Evolutionary conservation across 768 basidiomycete genomes (phyloP).

Genomic region (Clavulina sp.): DNA sequence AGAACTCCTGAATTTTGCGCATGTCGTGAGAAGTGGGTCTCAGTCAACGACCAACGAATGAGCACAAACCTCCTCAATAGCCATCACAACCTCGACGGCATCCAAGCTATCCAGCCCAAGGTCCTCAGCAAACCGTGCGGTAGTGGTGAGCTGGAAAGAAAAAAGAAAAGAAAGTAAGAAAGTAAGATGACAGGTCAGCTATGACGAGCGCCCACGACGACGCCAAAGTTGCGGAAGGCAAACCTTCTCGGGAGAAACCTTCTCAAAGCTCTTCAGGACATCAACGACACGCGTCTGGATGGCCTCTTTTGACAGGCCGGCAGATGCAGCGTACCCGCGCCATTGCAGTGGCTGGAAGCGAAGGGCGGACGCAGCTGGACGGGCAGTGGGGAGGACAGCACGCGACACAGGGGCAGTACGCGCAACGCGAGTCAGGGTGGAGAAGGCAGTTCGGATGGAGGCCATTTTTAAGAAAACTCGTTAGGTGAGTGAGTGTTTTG

Average conservation of each 20-base stretch:
- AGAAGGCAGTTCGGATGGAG: constrained; percentile 1
- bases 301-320: constrained; percentile 43
- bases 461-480: constrained; percentile 6
- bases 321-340: constrained; percentile 40
- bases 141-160: constrained; percentile 37
- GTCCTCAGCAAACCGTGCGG: constrained; percentile 59
- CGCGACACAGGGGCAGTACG: too few species aligned
- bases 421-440: too few species aligned
- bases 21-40: background rate
- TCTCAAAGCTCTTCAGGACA: constrained; percentile 77
- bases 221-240: constrained; percentile 13
- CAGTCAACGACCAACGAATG: background rate
- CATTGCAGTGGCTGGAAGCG: constrained; percentile 1
- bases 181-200: constrained; percentile 6
- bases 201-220: background rate
- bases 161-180: background rate
- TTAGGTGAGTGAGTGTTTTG: background rate
- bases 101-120: constrained; percentile 91
- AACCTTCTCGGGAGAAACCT: constrained; percentile 63
- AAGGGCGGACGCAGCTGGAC: background rate
- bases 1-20: constrained; percentile 81
- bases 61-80: constrained; percentile 68
- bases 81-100: constrained; percentile 96
- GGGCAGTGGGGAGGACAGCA: constrained; percentile 4
- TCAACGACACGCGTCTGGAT: constrained; percentile 65